Base-by-base conservation (phyloP, 345 rosid species). In the Eucalyptus polybractea region DNA sequence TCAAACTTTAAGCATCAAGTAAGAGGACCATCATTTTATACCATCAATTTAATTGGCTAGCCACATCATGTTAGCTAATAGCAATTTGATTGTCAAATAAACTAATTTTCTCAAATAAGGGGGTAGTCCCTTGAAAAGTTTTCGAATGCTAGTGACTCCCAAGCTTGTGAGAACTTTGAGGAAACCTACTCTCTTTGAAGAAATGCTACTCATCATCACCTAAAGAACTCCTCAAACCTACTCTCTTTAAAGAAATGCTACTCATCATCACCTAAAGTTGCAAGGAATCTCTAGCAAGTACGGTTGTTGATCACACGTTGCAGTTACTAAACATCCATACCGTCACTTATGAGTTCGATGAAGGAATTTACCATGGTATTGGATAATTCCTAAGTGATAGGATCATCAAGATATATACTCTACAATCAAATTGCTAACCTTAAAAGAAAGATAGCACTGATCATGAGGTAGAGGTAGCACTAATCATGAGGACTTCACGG, bases 21-120 rank as follows among this genome's bases (percentile, higher is more conserved):
- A 60, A 60, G 14, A 60, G 0, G 9, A 22, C 15, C 1, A 1
- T 2, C 31, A 25, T 27, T 60, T 60, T 11, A 60, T 25, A 5
- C 1, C 6, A 25, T 3, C 15, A 6, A 25, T 60, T 11, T 5
- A 4, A 31, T 31, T 14, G 42, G 5, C 5, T 15, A 1, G 21
- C 2, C 6, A 67, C 11, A 8, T 31, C 80, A 69, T 3, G 3
- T 67, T 1, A 29, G 14, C 2, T 0, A 33, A 0, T 27, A 37
- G 40, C 4, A 1, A 7, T 67, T 6, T 67, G 40, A 37, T 4
- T 37, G 40, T 5, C 3, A 5, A 37, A 37, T 37, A 37, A 4
- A 37, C 4, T 37, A 37, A 37, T 37, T 37, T 37, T 37, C 40
- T 37, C 40, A 37, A 37, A 37, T 4, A 37, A 37, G 40, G 80